Base-by-base conservation (phyloP, 2,329 filamentous ascomycete species). In the Calonectria pauciramosa region DNA sequence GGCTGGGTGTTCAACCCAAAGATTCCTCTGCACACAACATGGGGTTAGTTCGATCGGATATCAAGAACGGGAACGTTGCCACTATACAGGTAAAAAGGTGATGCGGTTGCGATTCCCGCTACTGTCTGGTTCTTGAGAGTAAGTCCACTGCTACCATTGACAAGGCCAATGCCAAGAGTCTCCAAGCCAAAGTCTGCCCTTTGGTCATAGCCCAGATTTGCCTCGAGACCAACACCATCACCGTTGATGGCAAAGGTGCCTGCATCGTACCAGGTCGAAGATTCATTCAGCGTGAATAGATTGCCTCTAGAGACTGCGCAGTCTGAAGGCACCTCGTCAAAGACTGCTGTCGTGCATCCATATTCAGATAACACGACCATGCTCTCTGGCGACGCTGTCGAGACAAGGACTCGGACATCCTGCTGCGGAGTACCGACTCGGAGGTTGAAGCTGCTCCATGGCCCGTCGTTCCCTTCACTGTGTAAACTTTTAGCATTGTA, bases 381-480 rank as follows among this genome's bases (percentile, higher is more conserved):
- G 11, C 23, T 69, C 14, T 59, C 67, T 4, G 67, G 67, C 3
- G 67, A 69, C 13, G 67, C 52, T 20, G 67, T 69, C 26, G 67
- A 69, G 10, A 69, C 52, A 18, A 69, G 67, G 4, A 69, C 51
- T n/a, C 52, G 67, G 34, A 60, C 36, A 23, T 69, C 67, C 30
- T 69, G 67, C 9, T 69, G 14, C 26, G 67, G 67, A 28, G 67
- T 59, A 10, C 67, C 67, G 36, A 69, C 51, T 49, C 67, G 67
- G 32, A 69, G 51, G 41, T 60, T 69, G 30, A 69, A 69, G 20
- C 36, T 60, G 36, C 67, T 69, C 67, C 67, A 69, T 36, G 67
- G 67, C 6, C 67, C 67, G 26, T 69, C 67, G n/a, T 69, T 69
- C 11, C 67, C 67, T n/a, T 69, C 67, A 18, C 67, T 69, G n/a